Base-by-base conservation (phyloP, 176 grass and related monocot species). In the Zoysia japonica region DNA sequence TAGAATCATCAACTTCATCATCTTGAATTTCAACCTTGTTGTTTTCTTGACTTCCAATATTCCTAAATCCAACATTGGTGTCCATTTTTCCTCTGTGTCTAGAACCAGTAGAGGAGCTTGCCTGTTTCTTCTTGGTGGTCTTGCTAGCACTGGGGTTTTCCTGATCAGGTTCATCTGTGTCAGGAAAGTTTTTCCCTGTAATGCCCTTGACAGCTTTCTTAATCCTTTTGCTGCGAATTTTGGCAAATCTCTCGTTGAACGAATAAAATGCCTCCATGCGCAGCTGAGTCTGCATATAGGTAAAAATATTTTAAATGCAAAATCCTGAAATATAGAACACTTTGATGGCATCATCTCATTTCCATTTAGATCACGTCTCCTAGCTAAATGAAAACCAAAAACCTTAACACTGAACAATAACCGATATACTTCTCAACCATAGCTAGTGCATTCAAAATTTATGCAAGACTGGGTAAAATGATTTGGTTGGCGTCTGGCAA, bases 171-270 rank as follows among this genome's bases (percentile, higher is more conserved):
- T 89, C 80, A 83, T 94, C 91, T 37, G 67, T 85, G 45, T 88
- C 89, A 39, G 63, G 49, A 83, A 91, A 90, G 56, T 41, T 68
- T 83, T 78, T 90, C 65, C 89, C 85, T 68, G 85, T 98, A 72
- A 98, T 98, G 81, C 95, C 92, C 85, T 92, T 94, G 78, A 98
- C 85, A 76, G 95, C 95, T 89, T 94, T 94, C 81, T 98, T 92
- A 83, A 98, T 92, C 81, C 95, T 86, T 47, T 92, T 91, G 76
- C 95, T 98, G 72, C 92, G 92, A 69, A 98, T 92, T 90, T 98
- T 98, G 52, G 95, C 92, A 82, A 98, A 98, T 82, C 92, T 92
- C 89, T 98, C 95, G 5, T 98, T 98, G 86, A 94, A 98, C 59
- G 90, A 89, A 83, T 94, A 98, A 88, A 98, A 98, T 52, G 95